Conservation (phyloP, 139 green algal genomes). For the Auxenochlorella protothecoides region DNA sequence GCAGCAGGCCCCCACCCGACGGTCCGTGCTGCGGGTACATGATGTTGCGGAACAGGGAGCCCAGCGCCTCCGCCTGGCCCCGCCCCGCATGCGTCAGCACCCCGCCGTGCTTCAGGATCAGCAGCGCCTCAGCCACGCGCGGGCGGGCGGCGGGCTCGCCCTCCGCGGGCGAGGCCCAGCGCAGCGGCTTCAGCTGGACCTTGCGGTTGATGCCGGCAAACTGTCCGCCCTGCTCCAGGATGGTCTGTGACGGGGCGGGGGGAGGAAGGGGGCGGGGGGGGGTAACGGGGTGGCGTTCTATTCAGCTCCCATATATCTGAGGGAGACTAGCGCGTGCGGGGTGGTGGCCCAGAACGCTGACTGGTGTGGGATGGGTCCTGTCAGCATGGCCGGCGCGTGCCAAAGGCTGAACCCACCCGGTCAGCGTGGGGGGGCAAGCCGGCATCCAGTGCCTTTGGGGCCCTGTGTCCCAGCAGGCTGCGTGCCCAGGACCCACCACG, state of each 20-base stretch:
- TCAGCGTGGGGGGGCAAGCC: no score
- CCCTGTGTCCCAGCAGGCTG: no score
- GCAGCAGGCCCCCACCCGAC: constrained; percentile 75
- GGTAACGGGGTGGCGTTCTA: not conserved
- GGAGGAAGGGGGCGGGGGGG: not conserved
- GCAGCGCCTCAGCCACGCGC: constrained; percentile 36
- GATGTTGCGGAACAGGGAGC: constrained; percentile 77
- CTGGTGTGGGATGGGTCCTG: no score
- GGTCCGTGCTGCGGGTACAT: constrained; percentile 85
- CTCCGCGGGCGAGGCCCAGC: constrained; percentile 29
- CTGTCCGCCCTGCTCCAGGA: constrained; percentile 65
- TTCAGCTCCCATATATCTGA: no score
- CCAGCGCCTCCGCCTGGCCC: constrained; percentile 71
- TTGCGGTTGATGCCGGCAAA: constrained; percentile 97
- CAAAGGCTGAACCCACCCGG: no score
- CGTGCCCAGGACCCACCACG: no score
- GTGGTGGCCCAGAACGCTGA: no score
- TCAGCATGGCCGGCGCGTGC: no score
- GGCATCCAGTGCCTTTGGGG: no score
- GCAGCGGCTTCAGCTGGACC: constrained; percentile 89
- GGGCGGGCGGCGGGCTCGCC: constrained; percentile 9
- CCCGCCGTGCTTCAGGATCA: constrained; percentile 81
- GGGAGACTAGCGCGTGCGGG: no score
- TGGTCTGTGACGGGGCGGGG: constrained; percentile 41
- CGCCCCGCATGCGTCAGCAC: constrained; percentile 80